A percentile compares a stretch with the other conserved stretches of the same genome.
phyloP scores from a whole-genome alignment of 192 early-diverging fungal species.

The Podochytrium sp. region DNA sequence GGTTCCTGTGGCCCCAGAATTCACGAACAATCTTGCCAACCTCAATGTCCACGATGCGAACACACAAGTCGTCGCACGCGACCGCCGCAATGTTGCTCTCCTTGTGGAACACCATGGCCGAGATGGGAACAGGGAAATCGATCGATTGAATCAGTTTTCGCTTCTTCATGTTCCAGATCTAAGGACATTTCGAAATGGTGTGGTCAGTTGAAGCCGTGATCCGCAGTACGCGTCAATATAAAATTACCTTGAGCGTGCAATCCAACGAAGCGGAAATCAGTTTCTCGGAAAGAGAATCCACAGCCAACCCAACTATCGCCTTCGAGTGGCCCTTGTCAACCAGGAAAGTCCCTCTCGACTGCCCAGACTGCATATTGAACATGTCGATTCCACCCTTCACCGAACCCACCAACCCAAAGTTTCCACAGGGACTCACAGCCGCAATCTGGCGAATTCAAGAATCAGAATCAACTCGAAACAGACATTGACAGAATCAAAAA shows the following conservation, averaged over 20 bases:
- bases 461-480: conserved; percentile 28
- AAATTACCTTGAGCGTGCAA: conserved; percentile 75
- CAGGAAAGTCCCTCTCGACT: conserved; percentile 70
- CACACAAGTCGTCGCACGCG: conserved; percentile 82
- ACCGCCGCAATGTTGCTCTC: conserved; percentile 83
- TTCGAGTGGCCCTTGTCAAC: conserved; percentile 73
- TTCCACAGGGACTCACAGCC: conserved; percentile 85
- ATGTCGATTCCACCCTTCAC: conserved; percentile 78
- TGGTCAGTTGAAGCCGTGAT: too few species aligned
- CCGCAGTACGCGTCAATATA: too few species aligned
- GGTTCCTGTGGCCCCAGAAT: conserved; percentile 84
- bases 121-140: conserved; percentile 66
- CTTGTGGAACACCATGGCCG: conserved; percentile 61
- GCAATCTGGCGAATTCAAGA: conserved; percentile 35
- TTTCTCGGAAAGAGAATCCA: conserved; percentile 73
- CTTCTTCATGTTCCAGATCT: conserved; percentile 85
- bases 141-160: conserved; percentile 66
- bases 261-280: conserved; percentile 82
- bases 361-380: conserved; percentile 96
- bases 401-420: conserved; percentile 89
- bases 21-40: conserved; percentile 81
- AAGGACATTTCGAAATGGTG: conserved; percentile 6
- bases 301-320: conserved; percentile 75
- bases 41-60: conserved; percentile 88
- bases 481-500: neutral